Evolutionary conservation across 192 early-diverging fungal genomes (phyloP), one percentile per base, ranked within the genome.

Genomic region (Coemansia sp.): DNA sequence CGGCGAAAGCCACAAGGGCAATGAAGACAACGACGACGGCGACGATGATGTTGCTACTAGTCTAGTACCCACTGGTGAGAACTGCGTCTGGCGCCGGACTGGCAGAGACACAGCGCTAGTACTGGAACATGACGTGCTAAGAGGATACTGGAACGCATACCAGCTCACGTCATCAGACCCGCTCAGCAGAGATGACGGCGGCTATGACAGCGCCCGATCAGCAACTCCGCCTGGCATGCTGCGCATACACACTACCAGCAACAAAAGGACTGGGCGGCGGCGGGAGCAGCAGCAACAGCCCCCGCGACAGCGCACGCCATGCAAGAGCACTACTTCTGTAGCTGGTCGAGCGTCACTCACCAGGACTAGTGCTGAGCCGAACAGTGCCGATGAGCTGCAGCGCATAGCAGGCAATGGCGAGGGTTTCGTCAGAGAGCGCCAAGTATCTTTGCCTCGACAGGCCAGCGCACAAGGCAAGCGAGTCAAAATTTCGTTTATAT

Each of bases 71-170:
- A 12, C 53, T 55, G 53, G 22, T 8, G 53, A 55, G 53, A 27
- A 15, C 53, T 55, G 53, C 53, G 53, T 55, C 24, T 55, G 53
- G 53, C 53, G 27, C 24, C 53, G 53, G 53, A 55, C 53, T 31
- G 29, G 53, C 11, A 27, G 39, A 10, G 34, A 11, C 27, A 69
- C 72, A 33, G 16, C 69, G 50, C 40, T 78, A 6, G 81, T 83
- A 3, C 66, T 66, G 13, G 81, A 83, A 61, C 49, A 47, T 20
- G 81, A 83, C 8, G 76, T 83, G 18, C 64, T 83, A 33, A 11
- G 22, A 1, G 81, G 81, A 6, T 40, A 50, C 52, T 83, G 73
- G 70, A 75, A 70, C 63, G 50, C 38, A 8, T 74, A 24, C 38
- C 22, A 12, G 49, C 43, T 66, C 7, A 12, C 24, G 18, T 29